A percentile compares a stretch with the other conserved stretches of the same genome.
Conservation (phyloP, 495 filamentous ascomycete species). For the Neurospora sp. region DNA sequence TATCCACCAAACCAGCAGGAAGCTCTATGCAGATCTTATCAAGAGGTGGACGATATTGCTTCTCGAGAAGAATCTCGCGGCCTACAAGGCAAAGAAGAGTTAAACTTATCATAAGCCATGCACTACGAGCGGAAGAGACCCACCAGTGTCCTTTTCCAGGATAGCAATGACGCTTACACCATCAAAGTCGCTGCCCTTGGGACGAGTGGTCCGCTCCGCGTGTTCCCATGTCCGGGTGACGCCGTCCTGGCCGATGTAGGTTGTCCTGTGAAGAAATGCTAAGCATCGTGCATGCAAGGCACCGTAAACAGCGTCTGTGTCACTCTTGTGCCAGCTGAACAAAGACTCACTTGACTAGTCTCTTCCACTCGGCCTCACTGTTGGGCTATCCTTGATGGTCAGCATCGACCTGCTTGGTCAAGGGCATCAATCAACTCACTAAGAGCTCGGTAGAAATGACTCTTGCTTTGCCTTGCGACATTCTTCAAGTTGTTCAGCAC, state of each 20-base stretch:
- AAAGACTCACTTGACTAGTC: slow-evolving; percentile 28
- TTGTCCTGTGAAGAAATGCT: slow-evolving; percentile 40
- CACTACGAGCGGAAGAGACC: neutral
- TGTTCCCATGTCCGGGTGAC: slow-evolving; percentile 70
- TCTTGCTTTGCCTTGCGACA: slow-evolving; percentile 10
- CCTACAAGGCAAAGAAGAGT: slow-evolving; percentile 20
- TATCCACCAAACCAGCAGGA: slow-evolving; percentile 79
- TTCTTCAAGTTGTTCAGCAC: neutral
- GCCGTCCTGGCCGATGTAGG: slow-evolving; percentile 61
- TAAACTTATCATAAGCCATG: neutral
- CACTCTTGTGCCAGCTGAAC: neutral
- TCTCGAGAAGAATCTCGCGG: slow-evolving; percentile 71
- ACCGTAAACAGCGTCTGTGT: neutral
- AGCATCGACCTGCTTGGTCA: neutral
- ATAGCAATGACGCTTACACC: slow-evolving; percentile 88
- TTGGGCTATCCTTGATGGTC: slow-evolving; percentile 19
- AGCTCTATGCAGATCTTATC: slow-evolving; percentile 68
- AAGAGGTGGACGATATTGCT: slow-evolving; percentile 80
- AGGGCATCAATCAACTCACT: slow-evolving; percentile 12
- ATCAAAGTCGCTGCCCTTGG: slow-evolving; percentile 60
- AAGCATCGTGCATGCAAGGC: neutral
- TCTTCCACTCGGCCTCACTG: slow-evolving; percentile 64
- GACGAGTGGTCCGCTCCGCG: slow-evolving; percentile 65
- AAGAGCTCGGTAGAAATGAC: slow-evolving; percentile 21
- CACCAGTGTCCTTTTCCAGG: slow-evolving; percentile 53